Conservation (phyloP, 2,329 filamentous ascomycete species). For the Pseudogymnoascus sp. region DNA sequence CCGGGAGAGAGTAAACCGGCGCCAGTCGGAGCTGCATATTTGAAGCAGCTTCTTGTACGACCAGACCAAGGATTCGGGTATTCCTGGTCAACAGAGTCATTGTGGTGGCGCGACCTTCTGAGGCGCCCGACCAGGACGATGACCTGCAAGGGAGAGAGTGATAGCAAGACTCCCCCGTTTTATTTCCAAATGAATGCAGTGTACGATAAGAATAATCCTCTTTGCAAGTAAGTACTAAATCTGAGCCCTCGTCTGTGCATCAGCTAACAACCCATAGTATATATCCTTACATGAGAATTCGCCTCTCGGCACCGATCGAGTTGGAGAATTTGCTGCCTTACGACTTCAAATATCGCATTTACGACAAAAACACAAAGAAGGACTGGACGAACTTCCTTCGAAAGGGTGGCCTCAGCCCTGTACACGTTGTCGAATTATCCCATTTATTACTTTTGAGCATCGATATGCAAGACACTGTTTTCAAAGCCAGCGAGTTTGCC, state of each 20-base stretch:
- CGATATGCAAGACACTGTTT: constrained; percentile 92
- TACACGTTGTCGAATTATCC: constrained; percentile 93
- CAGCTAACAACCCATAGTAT: constrained; percentile 41
- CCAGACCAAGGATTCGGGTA: constrained; percentile 97
- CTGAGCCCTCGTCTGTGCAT: neutral
- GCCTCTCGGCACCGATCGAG: constrained; percentile 84
- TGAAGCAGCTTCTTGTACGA: constrained; percentile 79
- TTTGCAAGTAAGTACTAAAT: constrained; percentile 52
- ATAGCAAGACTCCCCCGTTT: constrained; percentile 70
- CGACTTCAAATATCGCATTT: constrained; percentile 98
- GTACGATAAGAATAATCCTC: constrained; percentile 74
- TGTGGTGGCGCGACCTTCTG: constrained; percentile 90
- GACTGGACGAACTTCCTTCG: constrained; percentile 98
- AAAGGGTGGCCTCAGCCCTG: constrained; percentile 92
- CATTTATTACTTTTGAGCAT: constrained; percentile 87
- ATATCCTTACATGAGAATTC: constrained; percentile 92
- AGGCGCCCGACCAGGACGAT: constrained; percentile 78
- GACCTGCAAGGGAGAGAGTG: constrained; percentile 78
- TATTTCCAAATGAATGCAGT: constrained; percentile 92
- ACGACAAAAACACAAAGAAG: constrained; percentile 96
- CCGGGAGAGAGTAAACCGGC: constrained; percentile 85
- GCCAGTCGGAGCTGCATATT: constrained; percentile 82
- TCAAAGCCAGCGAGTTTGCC: constrained; percentile 90
- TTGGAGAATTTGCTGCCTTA: constrained; percentile 92
- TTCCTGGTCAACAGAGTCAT: constrained; percentile 78